phyloP scores from a whole-genome alignment of 352 stramenopile genomes.

The Phytophthora constricta region DNA sequence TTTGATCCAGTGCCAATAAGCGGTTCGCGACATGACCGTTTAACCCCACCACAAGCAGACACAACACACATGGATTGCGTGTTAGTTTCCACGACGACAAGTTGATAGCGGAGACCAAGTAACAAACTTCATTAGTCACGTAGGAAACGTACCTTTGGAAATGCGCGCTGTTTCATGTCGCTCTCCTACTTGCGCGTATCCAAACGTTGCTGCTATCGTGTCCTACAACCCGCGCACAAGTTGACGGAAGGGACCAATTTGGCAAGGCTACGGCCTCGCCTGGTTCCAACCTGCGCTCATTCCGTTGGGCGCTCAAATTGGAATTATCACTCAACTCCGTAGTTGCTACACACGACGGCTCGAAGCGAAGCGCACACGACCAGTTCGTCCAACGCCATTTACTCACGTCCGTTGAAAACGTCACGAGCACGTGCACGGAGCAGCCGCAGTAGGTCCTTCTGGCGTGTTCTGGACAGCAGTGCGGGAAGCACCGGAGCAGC shows the following conservation, averaged over 20 bases:
- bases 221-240: neutral
- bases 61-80: conserved; percentile 1
- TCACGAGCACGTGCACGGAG: conserved; percentile 37
- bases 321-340: no score
- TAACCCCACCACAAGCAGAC: neutral
- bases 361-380: conserved; percentile 37
- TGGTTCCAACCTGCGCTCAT: conserved; percentile 8
- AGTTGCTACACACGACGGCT: conserved; percentile 18
- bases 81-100: no score
- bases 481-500: conserved; percentile 40
- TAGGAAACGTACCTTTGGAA: conserved; percentile 22
- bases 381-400: conserved; percentile 23
- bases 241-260: neutral
- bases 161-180: conserved; percentile 24
- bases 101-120: no score
- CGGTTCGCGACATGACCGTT: neutral
- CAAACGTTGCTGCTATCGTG: neutral
- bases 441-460: conserved; percentile 43
- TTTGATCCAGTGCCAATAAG: neutral
- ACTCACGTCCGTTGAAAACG: conserved; percentile 10
- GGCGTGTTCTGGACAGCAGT: conserved; percentile 43
- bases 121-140: neutral
- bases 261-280: conserved; percentile 5
- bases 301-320: neutral
- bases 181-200: conserved; percentile 39